Evolutionary conservation across 371 early-diverging fungal species (phyloP), one percentile per base, ranked within the genome.

Genomic region (Zopfochytrium polystomum): DNA sequence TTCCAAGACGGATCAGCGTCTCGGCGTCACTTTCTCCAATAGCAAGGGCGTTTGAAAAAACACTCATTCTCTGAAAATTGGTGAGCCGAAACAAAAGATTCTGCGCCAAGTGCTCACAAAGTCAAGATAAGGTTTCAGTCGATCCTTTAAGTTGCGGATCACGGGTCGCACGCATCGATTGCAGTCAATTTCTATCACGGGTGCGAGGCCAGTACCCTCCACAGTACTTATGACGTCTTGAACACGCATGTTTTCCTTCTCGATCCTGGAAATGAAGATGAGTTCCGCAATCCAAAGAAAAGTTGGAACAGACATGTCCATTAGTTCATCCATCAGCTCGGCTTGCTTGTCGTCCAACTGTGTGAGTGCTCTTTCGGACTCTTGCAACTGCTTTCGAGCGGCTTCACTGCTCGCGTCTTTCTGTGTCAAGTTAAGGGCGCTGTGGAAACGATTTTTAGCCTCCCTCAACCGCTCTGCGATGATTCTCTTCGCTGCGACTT

Each of bases 101-200:
- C 13, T 18, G 34, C n/a, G 46, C 29, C 51, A 67, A 46, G 38
- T 25, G 31, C 66, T 43, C 60, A 79, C 79, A 43, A 63, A 33
- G 46, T 72, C 69, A 27, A 74, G 59, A 48, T 56, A 73, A 0
- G 62, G 61, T n/a, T 22, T 59, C 13, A 67, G 66, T n/a, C 58
- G 58, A 23, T 51, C 44, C 27, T 63, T 53, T 31, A 76, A 48
- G 22, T 33, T 33, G 9, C 68, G 67, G 7, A 71, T 13, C 1
- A 75, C 65, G 1, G 76, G 75, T 2, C 80, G 52, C 4, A 66
- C 11, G 44, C 68, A 64, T 20, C 59, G 33, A 30, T 58, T 63
- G 13, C 73, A 65, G 44, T 75, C 72, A 29, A 76, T 59, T 25
- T 70, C 65, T 35, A 76, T 51, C 7, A 75, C 49, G 2, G 75